Base-by-base conservation (phyloP, 148 eudicot species). In the Persicaria maculosa region DNA sequence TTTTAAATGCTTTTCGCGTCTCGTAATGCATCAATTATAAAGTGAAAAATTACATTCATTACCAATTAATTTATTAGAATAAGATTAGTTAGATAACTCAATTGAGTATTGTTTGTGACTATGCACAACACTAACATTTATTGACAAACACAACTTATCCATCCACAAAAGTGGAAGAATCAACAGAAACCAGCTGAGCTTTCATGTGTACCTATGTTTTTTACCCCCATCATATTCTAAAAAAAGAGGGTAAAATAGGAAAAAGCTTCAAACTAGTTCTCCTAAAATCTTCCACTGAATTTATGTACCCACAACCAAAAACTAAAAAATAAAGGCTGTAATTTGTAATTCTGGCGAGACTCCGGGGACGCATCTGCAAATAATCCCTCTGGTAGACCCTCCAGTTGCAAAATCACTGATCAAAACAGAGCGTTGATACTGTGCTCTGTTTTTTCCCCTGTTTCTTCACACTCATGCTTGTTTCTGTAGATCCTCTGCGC, bases 151-250 rank as follows among this genome's bases (percentile, higher is more conserved):
- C 8, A 57, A 6, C 8, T 19, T 19, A 57, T 19, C 55, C 19
- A 10, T n/a, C 25, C 31, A 57, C 62, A 57, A 9, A 69, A 31
- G 80, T 78, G 84, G 80, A 72, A 81, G 89, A 85, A 85, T 80
- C 80, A 80, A 79, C 83, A 81, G 83, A 81, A 83, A 84, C 82
- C 89, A 91, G 97, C 97, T 89, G 97, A 91, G 97, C 91, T 91
- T 81, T 68, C 72, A 50, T 53, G 14, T 55, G 68, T 45, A 69
- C 71, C 20, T 54, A 71, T 40, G 4, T 47, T 40, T 20, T 31
- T 31, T 31, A 31, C 40, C 40, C 40, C 40, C 40, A 31, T 31
- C 40, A 58, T 72, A 54, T 19, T 12, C 52, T 2, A 48, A 48
- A 48, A 48, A 8, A n/a, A 57, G 7, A 5, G 31, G 7, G 19